phyloP scores from a whole-genome alignment of 768 basidiomycete genomes.

The Infundibulicybe gibba region DNA sequence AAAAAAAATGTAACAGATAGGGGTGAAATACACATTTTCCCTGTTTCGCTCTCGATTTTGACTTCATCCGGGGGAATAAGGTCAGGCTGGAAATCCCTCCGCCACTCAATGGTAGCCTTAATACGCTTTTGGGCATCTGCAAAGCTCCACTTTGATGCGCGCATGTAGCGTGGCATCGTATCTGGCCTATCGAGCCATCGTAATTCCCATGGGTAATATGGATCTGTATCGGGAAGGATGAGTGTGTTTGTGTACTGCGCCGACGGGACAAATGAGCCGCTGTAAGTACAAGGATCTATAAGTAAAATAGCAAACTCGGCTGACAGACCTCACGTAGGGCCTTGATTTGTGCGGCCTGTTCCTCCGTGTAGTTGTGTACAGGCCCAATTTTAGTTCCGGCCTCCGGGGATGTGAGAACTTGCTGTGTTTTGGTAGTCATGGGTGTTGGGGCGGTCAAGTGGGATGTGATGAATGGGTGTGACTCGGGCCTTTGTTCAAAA shows the following conservation, averaged over 20 bases:
- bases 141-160: constrained; percentile 82
- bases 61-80: constrained; percentile 80
- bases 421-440: constrained; percentile 20
- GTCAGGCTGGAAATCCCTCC: constrained; percentile 82
- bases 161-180: constrained; percentile 73
- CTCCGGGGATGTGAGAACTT: constrained; percentile 55
- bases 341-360: constrained; percentile 57
- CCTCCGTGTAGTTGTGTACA: constrained; percentile 55
- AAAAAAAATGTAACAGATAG: background rate
- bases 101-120: constrained; percentile 78
- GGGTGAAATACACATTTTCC: constrained; percentile 68
- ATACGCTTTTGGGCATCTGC: constrained; percentile 77
- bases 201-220: constrained; percentile 74
- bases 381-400: constrained; percentile 51
- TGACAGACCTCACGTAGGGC: constrained; percentile 56
- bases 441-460: background rate
- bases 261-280: background rate
- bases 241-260: constrained; percentile 65
- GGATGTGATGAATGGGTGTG: constrained; percentile 4
- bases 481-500: too few relatives aligned
- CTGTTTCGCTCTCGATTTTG: constrained; percentile 76
- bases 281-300: background rate
- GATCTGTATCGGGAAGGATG: constrained; percentile 59
- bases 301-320: background rate
- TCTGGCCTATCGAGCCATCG: constrained; percentile 72